These are phyloP conservation scores for Hypoxylon lienhwacheense DNA, from an alignment of 495 filamentous ascomycete species.

Conservation along the genomic window DNA sequence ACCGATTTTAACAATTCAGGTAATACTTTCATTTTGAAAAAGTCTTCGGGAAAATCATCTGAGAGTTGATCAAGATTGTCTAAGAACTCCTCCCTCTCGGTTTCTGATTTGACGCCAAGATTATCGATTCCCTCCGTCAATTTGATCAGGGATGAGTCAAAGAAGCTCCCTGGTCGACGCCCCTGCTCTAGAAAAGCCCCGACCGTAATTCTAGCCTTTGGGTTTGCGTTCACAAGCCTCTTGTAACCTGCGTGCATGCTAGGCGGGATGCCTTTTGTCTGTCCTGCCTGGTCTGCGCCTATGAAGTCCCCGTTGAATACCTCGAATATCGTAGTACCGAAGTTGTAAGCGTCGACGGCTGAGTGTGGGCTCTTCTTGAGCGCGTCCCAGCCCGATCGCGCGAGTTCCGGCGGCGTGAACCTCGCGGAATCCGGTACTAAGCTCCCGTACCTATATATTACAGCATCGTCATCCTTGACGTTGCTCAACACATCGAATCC, in stretches of 20 bases:
- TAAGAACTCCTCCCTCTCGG: slow-evolving; percentile 82
- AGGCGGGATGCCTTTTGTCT: slow-evolving; percentile 83
- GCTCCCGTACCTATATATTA: slow-evolving; percentile 88
- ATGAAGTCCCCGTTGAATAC: slow-evolving; percentile 83
- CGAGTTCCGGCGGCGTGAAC: slow-evolving; percentile 84
- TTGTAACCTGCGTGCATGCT: slow-evolving; percentile 89
- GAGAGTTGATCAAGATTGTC: slow-evolving; percentile 82
- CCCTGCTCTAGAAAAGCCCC: slow-evolving; percentile 90
- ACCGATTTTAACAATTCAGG: slow-evolving; percentile 96
- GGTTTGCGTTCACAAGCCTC: slow-evolving; percentile 81
- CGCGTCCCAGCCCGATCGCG: slow-evolving; percentile 82
- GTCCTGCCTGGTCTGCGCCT: slow-evolving; percentile 72
- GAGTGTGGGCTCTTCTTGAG: slow-evolving; percentile 81
- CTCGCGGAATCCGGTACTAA: slow-evolving; percentile 78
- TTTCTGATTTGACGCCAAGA: slow-evolving; percentile 81
- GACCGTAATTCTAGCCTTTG: slow-evolving; percentile 81
- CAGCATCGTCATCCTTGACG: slow-evolving; percentile 89
- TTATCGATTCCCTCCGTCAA: slow-evolving; percentile 90
- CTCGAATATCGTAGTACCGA: slow-evolving; percentile 82
- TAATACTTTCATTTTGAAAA: slow-evolving; percentile 94
- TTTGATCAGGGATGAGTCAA: slow-evolving; percentile 87
- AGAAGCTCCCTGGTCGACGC: slow-evolving; percentile 77
- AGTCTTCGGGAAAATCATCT: slow-evolving; percentile 95
- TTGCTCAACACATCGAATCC: slow-evolving; percentile 93
- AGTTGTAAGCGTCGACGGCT: slow-evolving; percentile 83